Conservation (phyloP, 2,329 filamentous ascomycete species). For the Colletotrichum musae region DNA sequence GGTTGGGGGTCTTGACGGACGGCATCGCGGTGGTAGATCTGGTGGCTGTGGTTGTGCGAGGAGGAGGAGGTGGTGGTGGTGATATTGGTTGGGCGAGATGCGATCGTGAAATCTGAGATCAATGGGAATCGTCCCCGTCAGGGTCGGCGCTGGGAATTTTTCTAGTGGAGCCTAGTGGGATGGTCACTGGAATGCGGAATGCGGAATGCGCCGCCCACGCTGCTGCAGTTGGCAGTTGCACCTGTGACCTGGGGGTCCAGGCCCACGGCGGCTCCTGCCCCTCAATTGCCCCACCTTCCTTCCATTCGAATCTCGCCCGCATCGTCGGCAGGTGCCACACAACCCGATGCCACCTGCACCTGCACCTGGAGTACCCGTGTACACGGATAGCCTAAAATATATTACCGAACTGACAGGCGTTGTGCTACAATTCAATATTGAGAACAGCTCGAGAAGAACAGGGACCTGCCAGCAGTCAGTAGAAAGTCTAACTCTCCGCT, state of each 20-base stretch:
- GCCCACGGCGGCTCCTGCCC: constrained; percentile 19
- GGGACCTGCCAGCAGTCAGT: neutral
- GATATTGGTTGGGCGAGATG: neutral
- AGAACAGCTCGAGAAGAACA: neutral
- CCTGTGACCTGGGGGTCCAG: constrained; percentile 1
- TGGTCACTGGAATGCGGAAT: neutral
- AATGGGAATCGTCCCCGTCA: neutral
- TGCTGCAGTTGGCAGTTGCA: neutral
- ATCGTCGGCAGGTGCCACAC: neutral
- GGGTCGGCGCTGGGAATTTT: constrained; percentile 28
- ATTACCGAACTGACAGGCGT: neutral
- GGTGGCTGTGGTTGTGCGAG: constrained; percentile 17
- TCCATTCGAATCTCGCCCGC: too few relatives aligned
- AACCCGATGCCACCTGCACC: neutral
- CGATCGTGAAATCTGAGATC: constrained; percentile 1
- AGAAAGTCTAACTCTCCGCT: neutral
- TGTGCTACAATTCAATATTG: neutral
- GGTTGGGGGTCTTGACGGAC: constrained; percentile 72
- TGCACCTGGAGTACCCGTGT: neutral
- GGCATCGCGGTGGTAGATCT: constrained; percentile 57
- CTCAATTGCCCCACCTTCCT: constrained; percentile 4
- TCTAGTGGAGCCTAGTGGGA: constrained; percentile 35
- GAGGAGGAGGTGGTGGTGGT: constrained; percentile 23
- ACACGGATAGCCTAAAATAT: too few relatives aligned
- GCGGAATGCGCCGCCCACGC: too few relatives aligned